Conservation (phyloP, 352 stramenopile genomes). For the Phytophthora palmivora region DNA sequence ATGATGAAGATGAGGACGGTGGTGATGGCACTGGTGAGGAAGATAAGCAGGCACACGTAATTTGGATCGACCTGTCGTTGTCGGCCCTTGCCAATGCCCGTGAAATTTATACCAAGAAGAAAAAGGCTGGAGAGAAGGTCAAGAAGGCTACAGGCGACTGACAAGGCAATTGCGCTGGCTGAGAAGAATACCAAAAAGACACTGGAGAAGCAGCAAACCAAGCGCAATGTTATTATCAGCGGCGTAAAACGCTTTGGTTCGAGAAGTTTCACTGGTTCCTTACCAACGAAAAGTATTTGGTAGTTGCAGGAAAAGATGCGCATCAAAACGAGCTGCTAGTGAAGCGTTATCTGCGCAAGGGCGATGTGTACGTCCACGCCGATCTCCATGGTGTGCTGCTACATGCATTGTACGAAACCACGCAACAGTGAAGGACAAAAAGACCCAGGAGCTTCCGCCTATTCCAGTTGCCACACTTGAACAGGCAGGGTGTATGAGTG, state of each 20-base stretch:
- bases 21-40: constrained; percentile 65
- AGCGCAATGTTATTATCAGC: constrained; percentile 82
- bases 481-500: constrained; percentile 96
- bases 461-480: constrained; percentile 89
- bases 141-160: constrained; percentile 92
- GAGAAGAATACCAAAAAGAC: constrained; percentile 87
- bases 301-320: constrained; percentile 95
- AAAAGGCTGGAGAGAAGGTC: constrained; percentile 92
- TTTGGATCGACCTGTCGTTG: constrained; percentile 90
- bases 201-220: constrained; percentile 88
- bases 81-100: constrained; percentile 94
- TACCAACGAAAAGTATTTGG: constrained; percentile 97
- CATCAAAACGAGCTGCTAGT: constrained; percentile 98
- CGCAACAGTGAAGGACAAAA: constrained; percentile 49
- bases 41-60: constrained; percentile 68
- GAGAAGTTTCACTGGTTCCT: constrained; percentile 99
- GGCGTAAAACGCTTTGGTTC: constrained; percentile 95
- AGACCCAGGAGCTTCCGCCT: constrained; percentile 41
- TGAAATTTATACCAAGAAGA: constrained; percentile 95
- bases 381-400: constrained; percentile 96
- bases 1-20: constrained; percentile 57
- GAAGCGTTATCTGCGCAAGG: constrained; percentile 96
- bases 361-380: constrained; percentile 97
- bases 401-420: constrained; percentile 85
- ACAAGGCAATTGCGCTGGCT: constrained; percentile 73